Evolutionary conservation across 2,329 filamentous ascomycete species (phyloP).

Genomic region (Penicillium nordicum): DNA sequence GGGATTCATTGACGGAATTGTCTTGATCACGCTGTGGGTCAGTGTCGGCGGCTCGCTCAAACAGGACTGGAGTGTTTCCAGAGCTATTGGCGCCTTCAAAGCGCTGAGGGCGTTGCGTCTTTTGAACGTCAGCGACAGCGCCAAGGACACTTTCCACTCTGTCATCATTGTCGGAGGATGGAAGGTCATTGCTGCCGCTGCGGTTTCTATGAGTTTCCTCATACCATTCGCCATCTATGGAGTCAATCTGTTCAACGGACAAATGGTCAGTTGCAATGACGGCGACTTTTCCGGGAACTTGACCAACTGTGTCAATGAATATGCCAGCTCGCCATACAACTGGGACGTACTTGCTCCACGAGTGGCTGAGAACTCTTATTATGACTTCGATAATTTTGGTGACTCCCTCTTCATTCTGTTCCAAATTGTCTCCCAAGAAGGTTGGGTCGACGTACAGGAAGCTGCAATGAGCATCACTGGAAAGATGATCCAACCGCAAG

Average conservation of each 20-base stretch:
- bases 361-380: slow-evolving; percentile 75
- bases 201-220: slow-evolving; percentile 88
- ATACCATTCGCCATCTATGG: slow-evolving; percentile 97
- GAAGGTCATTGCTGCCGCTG: slow-evolving; percentile 88
- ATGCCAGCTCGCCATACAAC: slow-evolving; percentile 68
- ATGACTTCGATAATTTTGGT: slow-evolving; percentile 93
- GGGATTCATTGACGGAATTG: slow-evolving; percentile 91
- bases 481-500: slow-evolving; percentile 66
- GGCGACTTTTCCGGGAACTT: slow-evolving; percentile 53
- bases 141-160: slow-evolving; percentile 93
- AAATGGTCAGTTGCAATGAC: slow-evolving; percentile 79
- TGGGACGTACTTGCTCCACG: slow-evolving; percentile 85
- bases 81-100: slow-evolving; percentile 95
- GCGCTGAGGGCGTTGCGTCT: slow-evolving; percentile 85
- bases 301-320: slow-evolving; percentile 81
- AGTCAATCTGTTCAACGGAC: slow-evolving; percentile 84
- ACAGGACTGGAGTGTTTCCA: slow-evolving; percentile 78
- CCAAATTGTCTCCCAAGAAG: slow-evolving; percentile 97
- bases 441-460: slow-evolving; percentile 93
- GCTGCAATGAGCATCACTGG: slow-evolving; percentile 78
- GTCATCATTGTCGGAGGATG: slow-evolving; percentile 90
- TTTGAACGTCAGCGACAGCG: slow-evolving; percentile 93
- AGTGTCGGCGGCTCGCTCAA: slow-evolving; percentile 81
- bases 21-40: slow-evolving; percentile 90
- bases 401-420: slow-evolving; percentile 92